Conservation (phyloP, 2,329 filamentous ascomycete species). For the Coniochaeta pulveracea region DNA sequence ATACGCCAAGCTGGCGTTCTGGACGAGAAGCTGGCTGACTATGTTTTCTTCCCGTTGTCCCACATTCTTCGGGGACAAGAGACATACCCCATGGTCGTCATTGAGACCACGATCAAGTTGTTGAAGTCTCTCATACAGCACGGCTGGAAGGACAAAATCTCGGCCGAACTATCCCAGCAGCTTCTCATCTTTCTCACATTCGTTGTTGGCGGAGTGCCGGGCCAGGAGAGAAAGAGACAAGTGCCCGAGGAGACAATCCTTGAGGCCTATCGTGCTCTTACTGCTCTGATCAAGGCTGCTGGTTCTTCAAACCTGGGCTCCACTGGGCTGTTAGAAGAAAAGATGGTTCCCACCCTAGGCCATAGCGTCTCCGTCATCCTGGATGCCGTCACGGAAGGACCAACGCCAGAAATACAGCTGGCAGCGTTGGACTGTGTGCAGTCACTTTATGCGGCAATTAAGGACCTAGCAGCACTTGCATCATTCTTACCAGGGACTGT, state of each 20-base stretch:
- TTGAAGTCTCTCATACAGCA: conserved; percentile 60
- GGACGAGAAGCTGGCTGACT: conserved; percentile 80
- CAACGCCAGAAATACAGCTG: conserved; percentile 56
- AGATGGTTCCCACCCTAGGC: conserved; percentile 66
- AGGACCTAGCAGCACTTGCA: conserved; percentile 63
- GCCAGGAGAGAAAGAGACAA: conserved; percentile 30
- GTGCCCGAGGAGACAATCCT: conserved; percentile 64
- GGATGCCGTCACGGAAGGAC: conserved; percentile 55
- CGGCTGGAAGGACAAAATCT: conserved; percentile 68
- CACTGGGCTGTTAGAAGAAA: conserved; percentile 31
- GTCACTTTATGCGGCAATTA: conserved; percentile 50
- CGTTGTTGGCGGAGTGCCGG: conserved; percentile 63
- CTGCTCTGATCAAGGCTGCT: conserved; percentile 51
- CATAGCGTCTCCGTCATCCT: conserved; percentile 74
- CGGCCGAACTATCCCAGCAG: conserved; percentile 66
- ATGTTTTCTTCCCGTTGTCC: conserved; percentile 86
- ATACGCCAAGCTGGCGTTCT: conserved; percentile 42
- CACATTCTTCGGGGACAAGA: conserved; percentile 72
- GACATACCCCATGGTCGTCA: conserved; percentile 55
- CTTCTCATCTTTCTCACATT: conserved; percentile 77
- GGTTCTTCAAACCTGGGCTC: conserved; percentile 33
- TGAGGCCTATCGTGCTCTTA: conserved; percentile 60
- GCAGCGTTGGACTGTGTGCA: conserved; percentile 56
- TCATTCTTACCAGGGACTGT: conserved; percentile 83
- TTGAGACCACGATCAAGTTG: conserved; percentile 70